Percentiles rank a stretch among this genome's conserved stretches.
These are phyloP conservation scores for Plantago major DNA, from an alignment of 257 asterid genomes.

Conservation along the genomic window DNA sequence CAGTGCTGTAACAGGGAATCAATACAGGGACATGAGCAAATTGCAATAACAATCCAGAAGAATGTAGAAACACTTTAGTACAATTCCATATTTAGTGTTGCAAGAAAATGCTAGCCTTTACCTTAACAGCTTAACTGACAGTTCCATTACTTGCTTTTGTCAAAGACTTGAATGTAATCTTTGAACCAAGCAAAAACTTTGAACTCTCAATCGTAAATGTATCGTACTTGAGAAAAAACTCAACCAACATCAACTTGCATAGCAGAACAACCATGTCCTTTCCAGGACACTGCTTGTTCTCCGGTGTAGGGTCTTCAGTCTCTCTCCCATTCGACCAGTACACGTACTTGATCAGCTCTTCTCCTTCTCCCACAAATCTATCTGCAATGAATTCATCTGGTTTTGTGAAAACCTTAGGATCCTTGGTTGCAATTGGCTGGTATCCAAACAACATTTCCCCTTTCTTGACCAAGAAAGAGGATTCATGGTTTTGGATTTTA, in stretches of 20 bases:
- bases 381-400: constrained; percentile 47
- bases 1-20: too few relatives aligned
- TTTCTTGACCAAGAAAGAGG: constrained; percentile 46
- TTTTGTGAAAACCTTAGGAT: constrained; percentile 37
- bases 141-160: constrained; percentile 21
- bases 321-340: constrained; percentile 82
- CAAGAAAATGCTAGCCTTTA: too few relatives aligned
- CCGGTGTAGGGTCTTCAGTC: constrained; percentile 39
- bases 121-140: too few relatives aligned
- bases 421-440: constrained; percentile 67
- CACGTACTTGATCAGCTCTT: constrained; percentile 42
- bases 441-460: constrained; percentile 79
- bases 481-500: constrained; percentile 47
- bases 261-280: constrained; percentile 49
- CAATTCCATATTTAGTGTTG: too few relatives aligned
- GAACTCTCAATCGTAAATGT: constrained; percentile 36
- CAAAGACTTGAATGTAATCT: constrained; percentile 44
- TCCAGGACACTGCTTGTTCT: constrained; percentile 68
- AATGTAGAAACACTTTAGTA: too few relatives aligned
- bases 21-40: too few relatives aligned
- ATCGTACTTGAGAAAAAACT: constrained; percentile 60
- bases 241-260: constrained; percentile 60
- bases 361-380: constrained; percentile 62
- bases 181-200: constrained; percentile 34
- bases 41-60: too few relatives aligned